Evolutionary conservation across 352 stramenopile genomes (phyloP), one percentile per base, ranked within the genome.

Genomic region (Pythium sp.): DNA sequence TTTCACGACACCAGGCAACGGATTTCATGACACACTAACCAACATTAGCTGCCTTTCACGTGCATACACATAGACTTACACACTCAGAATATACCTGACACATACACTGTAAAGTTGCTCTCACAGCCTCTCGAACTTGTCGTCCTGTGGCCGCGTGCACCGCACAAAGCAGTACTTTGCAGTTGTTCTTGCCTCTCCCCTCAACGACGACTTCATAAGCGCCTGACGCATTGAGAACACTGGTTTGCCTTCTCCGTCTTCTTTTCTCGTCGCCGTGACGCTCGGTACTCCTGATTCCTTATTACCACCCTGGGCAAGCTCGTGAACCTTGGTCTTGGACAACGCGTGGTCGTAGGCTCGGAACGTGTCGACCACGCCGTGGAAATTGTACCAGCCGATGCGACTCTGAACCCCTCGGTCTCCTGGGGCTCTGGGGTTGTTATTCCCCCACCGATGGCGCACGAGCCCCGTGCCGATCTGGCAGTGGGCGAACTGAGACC

Each of bases 301-400:
- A 54, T 5, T 22, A 54, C 22, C 28, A 46, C 22, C 28, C 24
- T 41, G n/a, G 15, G 54, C 54, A 9, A 59, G 30, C 54, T 59
- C 24, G 3, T n/a, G 22, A 4, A 59, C 54, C 22, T 20, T n/a
- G 11, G 5, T 22, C 15, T 59, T 36, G 1, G 24, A 15, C 54
- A 59, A 22, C 54, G 22, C 54, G 0, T 36, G 54, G 12, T 59
- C 54, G 20, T 59, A 59, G 30, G 30, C 30, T 59, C 67, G 66
- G 22, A 74, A 62, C 55, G 82, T 75, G 41, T 82, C 70, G 20
- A 87, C 64, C 22, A 72, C 41, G 2, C 77, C 79, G 51, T 83
- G 68, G 53, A 87, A 80, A 20, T 72, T 77, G 62, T 83, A 84
- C 77, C 75, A 84, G 15, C 71, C 75, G 9, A 72, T 61, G 38